Conservation (phyloP, 345 rosid species). For the Populus tremula region DNA sequence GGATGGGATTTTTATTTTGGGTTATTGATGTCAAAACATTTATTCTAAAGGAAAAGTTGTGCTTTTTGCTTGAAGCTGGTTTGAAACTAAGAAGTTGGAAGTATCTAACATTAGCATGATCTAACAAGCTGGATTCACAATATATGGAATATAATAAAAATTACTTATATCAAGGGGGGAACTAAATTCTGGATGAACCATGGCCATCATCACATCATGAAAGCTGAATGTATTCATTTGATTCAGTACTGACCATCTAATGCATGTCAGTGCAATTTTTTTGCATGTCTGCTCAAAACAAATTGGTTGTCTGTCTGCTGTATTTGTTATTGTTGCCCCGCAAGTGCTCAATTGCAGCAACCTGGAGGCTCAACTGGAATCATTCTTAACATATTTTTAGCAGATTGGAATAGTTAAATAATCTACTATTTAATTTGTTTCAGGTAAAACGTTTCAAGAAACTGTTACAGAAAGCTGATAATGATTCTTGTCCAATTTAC, state of each 20-base stretch:
- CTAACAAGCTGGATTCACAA: no score
- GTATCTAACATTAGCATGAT: no score
- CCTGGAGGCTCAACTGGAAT: neutral
- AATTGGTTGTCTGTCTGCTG: no score
- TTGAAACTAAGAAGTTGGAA: neutral
- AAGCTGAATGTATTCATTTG: neutral
- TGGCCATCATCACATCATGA: neutral
- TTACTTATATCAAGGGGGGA: neutral
- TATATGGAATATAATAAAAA: neutral
- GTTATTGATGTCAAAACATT: neutral
- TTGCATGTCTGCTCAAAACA: no score
- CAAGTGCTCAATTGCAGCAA: neutral
- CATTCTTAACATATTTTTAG: neutral
- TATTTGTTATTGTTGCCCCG: neutral
- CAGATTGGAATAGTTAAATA: neutral
- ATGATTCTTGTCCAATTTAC: slow-evolving; percentile 52
- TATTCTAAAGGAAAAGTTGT: neutral
- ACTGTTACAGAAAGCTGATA: slow-evolving; percentile 68
- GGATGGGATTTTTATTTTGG: neutral
- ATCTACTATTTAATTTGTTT: slow-evolving; percentile 23
- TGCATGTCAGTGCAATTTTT: neutral
- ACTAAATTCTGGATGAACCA: neutral
- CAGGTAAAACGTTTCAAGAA: slow-evolving; percentile 78
- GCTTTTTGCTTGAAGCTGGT: neutral
- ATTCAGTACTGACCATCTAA: neutral